Conservation (phyloP, 805 yeast genomes). For the Pichia gijzeniarum region DNA sequence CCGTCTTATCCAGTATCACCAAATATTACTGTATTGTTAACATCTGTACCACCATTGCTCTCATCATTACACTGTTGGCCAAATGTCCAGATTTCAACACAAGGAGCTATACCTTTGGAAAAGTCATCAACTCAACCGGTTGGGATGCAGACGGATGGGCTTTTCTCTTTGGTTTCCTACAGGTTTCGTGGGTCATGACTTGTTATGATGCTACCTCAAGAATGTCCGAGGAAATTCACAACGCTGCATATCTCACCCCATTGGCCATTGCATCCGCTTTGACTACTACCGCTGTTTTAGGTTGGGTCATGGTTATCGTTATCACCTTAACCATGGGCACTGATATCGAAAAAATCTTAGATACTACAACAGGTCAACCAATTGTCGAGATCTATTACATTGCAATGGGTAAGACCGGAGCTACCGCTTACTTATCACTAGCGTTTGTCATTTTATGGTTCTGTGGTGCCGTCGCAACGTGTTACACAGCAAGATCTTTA, state of each 20-base stretch:
- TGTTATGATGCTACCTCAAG: slow-evolving; percentile 51
- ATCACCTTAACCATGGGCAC: slow-evolving; percentile 40
- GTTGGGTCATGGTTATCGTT: slow-evolving; percentile 44
- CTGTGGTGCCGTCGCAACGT: slow-evolving; percentile 46
- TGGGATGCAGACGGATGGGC: slow-evolving; percentile 52
- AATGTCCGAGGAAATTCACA: slow-evolving; percentile 49
- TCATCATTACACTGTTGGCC: slow-evolving; percentile 49
- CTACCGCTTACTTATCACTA: slow-evolving; percentile 43
- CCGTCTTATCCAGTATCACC: slow-evolving; percentile 42
- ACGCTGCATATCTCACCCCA: slow-evolving; percentile 52
- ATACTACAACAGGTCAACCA: slow-evolving; percentile 39
- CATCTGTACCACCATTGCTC: slow-evolving; percentile 42
- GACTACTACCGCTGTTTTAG: slow-evolving; percentile 41
- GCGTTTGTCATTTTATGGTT: slow-evolving; percentile 45
- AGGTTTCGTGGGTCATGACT: slow-evolving; percentile 55
- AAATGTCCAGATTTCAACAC: slow-evolving; percentile 42
- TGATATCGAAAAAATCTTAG: slow-evolving; percentile 30
- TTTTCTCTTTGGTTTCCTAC: slow-evolving; percentile 50
- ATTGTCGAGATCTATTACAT: slow-evolving; percentile 46
- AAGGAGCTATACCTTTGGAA: slow-evolving; percentile 42
- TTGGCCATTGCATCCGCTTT: slow-evolving; percentile 52
- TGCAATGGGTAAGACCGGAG: slow-evolving; percentile 48
- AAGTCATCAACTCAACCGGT: slow-evolving; percentile 41
- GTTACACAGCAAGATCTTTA: slow-evolving; percentile 45
- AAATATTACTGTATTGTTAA: slow-evolving; percentile 46